A percentile compares a stretch with the other conserved stretches of the same genome.
These are phyloP conservation scores for Claviceps cyperi DNA, from an alignment of 2,329 filamentous ascomycete species.

Conservation along the genomic window DNA sequence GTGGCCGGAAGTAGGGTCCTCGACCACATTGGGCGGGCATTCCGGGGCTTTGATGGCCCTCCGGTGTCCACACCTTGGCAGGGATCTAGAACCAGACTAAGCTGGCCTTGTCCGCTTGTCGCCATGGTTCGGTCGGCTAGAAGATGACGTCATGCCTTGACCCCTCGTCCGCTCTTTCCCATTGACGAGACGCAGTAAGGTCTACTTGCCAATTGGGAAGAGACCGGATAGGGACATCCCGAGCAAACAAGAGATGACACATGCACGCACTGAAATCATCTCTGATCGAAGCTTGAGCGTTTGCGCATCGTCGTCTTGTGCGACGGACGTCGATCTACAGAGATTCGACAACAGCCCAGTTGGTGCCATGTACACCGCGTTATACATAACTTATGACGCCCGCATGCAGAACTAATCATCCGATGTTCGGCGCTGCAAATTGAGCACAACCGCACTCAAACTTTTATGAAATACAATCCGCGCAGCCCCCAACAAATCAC, in stretches of 20 bases:
- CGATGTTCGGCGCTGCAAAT: neutral
- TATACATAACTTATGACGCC: neutral
- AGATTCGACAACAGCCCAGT: too few relatives aligned
- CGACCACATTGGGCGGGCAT: neutral
- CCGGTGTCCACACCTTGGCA: neutral
- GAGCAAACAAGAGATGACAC: neutral
- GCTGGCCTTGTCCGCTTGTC: neutral
- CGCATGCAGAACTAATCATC: neutral
- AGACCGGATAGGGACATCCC: too few relatives aligned
- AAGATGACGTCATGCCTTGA: conserved; percentile 2
- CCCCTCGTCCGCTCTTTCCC: neutral
- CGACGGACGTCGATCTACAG: too few relatives aligned
- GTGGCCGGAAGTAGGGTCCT: conserved; percentile 8
- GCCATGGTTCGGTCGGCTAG: neutral
- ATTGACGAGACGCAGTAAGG: neutral
- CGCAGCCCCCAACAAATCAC: neutral
- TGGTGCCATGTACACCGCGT: too few relatives aligned
- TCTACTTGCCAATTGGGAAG: too few relatives aligned
- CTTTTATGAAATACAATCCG: too few relatives aligned
- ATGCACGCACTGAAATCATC: neutral
- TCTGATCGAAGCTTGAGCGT: too few relatives aligned
- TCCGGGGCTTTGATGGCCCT: neutral
- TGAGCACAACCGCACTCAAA: too few relatives aligned
- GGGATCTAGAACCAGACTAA: neutral
- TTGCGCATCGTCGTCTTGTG: too few relatives aligned